Base-by-base conservation (phyloP, 1,284 basidiomycete species). In the Ceratobasidium sp. region DNA sequence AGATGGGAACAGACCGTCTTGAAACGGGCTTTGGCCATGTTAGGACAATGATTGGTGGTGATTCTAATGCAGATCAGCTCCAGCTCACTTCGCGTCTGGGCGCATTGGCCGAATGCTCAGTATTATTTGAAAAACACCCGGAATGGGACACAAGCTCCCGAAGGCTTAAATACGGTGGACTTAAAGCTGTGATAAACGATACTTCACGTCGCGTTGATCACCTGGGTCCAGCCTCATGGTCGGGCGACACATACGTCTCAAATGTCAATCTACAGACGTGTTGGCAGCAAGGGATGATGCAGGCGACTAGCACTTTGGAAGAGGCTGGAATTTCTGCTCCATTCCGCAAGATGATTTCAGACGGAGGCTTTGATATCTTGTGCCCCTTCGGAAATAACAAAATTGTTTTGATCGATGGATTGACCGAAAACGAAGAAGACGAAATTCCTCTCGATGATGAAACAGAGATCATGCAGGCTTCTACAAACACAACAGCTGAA, bases 121-220 rank as follows among this genome's bases (percentile, higher is more conserved):
- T 78, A 28, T 83, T 83, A 11, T 75, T 82, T 1, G 79, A 78
- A 0, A 74, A 80, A 54, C 78, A 82, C 73, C 82, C 82, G 0
- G 76, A 83, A 1, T 84, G 82, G 83, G 82, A 82, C 61, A 74
- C 75, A 9, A 32, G 77, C 1, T 80, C 81, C 23, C 76, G 78
- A 16, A 76, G 79, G 0, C 78, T 82, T 9, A 76, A 77, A 26
- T 73, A 79, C 5, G 21, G 41, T 38, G 35, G 35, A 5, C 35
- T 38, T 38, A 38, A 11, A 4, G 35, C 35, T 38, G 35, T 38
- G 4, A 4, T 38, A 11, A 38, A 4, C 23, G 23, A 38, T 23
- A 6, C 67, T 70, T 3, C 77, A 76, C 28, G 61, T 80, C 11
- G 76, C 1, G 57, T 75, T 14, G 81, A 82, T 66, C 81, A 82